Conservation (phyloP, 768 basidiomycete species). For the Termitomyces sp. region DNA sequence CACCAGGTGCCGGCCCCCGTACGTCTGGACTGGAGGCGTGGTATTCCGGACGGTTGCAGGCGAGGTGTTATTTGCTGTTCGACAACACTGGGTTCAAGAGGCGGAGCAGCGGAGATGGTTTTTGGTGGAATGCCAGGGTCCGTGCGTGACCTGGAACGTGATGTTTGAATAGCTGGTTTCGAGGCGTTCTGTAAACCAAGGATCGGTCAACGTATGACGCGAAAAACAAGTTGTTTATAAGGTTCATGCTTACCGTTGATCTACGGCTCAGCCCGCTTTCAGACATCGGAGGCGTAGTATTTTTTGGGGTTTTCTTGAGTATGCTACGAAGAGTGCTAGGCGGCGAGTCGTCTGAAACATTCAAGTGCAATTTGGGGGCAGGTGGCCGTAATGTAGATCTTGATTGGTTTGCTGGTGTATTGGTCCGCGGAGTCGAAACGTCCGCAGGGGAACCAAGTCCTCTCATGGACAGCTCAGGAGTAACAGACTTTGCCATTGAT, state of each 20-base stretch:
- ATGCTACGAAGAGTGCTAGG: conserved; percentile 26
- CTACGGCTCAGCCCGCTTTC: conserved; percentile 12
- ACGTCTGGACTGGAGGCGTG: conserved; percentile 23
- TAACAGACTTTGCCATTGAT: not conserved
- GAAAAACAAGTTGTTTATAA: not conserved
- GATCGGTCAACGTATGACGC: not conserved
- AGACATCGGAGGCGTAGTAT: conserved; percentile 2
- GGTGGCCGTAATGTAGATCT: conserved; percentile 35
- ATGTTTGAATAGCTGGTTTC: conserved; percentile 4
- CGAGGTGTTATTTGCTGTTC: conserved; percentile 1
- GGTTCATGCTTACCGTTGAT: conserved; percentile 16
- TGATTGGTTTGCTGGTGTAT: conserved; percentile 26
- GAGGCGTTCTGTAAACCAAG: not conserved
- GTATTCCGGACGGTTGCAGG: conserved; percentile 24
- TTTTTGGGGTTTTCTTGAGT: conserved; percentile 12
- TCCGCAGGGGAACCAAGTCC: conserved; percentile 9
- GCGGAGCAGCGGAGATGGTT: not conserved
- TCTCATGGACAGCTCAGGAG: conserved; percentile 1
- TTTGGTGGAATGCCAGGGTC: conserved; percentile 22
- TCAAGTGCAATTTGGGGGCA: conserved; percentile 20
- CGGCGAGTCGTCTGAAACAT: conserved; percentile 10
- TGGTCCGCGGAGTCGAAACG: conserved; percentile 23
- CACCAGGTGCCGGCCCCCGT: conserved; percentile 16
- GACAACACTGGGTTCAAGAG: not conserved
- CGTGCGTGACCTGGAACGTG: conserved; percentile 28